A percentile compares a stretch with the other conserved stretches of the same genome.
phyloP scores from a whole-genome alignment of 176 grass and related monocot genomes.

The Oryza nivara region DNA sequence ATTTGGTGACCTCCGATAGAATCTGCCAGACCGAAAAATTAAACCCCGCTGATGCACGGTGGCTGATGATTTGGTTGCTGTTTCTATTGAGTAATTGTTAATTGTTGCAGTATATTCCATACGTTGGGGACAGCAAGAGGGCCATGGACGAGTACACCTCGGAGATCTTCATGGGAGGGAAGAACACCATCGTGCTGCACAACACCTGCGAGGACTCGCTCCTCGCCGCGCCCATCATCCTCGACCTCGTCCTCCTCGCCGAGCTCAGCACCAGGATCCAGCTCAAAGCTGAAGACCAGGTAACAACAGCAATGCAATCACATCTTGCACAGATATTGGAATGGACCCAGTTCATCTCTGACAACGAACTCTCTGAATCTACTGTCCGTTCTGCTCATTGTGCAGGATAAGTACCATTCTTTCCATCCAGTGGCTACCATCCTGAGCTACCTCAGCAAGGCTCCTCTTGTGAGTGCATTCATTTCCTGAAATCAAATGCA shows the following conservation, averaged over 20 bases:
- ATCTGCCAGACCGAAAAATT: too few relatives aligned
- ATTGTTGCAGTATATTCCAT: conserved; percentile 68
- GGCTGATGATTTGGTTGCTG: neutral
- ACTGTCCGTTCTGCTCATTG: neutral
- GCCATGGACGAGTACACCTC: conserved; percentile 95
- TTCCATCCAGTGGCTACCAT: conserved; percentile 85
- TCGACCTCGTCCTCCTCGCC: conserved; percentile 74
- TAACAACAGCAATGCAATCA: conserved; percentile 14
- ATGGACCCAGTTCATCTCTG: too few relatives aligned
- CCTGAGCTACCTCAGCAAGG: conserved; percentile 87
- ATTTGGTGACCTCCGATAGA: too few relatives aligned
- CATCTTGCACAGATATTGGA: too few relatives aligned
- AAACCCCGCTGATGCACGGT: neutral
- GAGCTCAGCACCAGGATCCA: conserved; percentile 85
- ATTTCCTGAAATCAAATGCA: neutral
- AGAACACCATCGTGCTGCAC: conserved; percentile 79
- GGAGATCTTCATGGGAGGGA: conserved; percentile 88
- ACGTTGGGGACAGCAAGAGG: conserved; percentile 82
- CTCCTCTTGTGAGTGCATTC: conserved; percentile 75
- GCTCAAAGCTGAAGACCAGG: conserved; percentile 75
- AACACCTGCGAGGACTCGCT: conserved; percentile 91
- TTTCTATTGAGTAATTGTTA: neutral
- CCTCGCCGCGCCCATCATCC: conserved; percentile 75
- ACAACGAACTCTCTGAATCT: neutral
- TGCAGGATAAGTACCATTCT: conserved; percentile 82